Base-by-base conservation (phyloP, 257 asterid species). In the Nicotiana undulata region DNA sequence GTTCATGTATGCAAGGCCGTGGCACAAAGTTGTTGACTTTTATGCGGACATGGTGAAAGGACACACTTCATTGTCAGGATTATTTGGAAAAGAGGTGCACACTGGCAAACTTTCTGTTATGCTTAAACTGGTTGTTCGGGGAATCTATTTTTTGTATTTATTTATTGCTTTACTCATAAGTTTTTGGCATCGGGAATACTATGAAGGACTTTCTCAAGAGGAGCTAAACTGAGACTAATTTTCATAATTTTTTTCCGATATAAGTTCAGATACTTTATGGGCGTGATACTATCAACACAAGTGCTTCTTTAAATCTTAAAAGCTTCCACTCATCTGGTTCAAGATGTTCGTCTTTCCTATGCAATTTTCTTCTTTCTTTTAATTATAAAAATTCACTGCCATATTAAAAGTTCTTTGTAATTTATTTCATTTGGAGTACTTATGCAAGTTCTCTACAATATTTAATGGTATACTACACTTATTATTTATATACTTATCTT, bases 1-100 rank as follows among this genome's bases (percentile, higher is more conserved):
- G 88, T 95, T 89, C 86, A 95, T 91, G 98, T 86, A 86, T 83
- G 86, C 86, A 26, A 92, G 91, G 85, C 93, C 94, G 32, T 95
- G 99, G 98, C 82, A 87, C 56, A 87, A 86, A 78, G 92, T 95
- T 58, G 88, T 84, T 83, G 89, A 88, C 79, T 91, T 93, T 85
- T 95, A 95, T 82, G 84, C 80, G 79, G 90, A 90, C 59, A 87
- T 87, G 89, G 97, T 91, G 86, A 92, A 87, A 75, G 94, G 94
- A 34, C 85, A 89, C 61, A 82, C 32, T 34, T 88, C 93, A 22
- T 82, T 92, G 75, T 87, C 87, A 24, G 87, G 79, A 60, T 81
- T 95, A 86, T 90, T 91, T 60, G 81, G 83, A 77, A 91, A 90
- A 88, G 92, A 91, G 97, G 97, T 92, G 82, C 37, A 86, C 28